These are phyloP conservation scores for Xylaria sp. DNA, from an alignment of 2,329 filamentous ascomycete genomes.

Conservation along the genomic window DNA sequence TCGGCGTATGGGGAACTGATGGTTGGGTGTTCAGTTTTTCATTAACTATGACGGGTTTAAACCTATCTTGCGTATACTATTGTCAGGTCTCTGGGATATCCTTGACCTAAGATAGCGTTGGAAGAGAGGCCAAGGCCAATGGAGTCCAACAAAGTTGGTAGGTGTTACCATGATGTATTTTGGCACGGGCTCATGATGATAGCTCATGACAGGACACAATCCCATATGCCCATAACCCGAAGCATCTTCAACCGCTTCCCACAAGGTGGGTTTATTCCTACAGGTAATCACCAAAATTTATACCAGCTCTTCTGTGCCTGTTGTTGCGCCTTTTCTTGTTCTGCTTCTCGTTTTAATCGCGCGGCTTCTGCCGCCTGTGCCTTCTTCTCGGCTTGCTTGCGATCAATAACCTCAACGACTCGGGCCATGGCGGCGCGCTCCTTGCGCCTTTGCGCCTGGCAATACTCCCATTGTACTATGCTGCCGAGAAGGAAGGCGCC, in stretches of 20 bases:
- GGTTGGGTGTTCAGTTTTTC: neutral
- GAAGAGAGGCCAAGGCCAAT: conserved; percentile 1
- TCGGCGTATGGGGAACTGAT: conserved; percentile 17
- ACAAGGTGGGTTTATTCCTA: conserved; percentile 18
- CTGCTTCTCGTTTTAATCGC: conserved; percentile 56
- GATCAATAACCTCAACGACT: conserved; percentile 83
- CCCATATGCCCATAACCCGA: conserved; percentile 38
- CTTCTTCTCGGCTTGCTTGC: conserved; percentile 73
- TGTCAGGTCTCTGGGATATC: conserved; percentile 26
- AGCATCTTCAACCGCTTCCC: conserved; percentile 23
- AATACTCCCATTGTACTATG: conserved; percentile 84
- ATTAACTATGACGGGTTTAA: neutral
- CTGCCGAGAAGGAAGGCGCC: conserved; percentile 77
- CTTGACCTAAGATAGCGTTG: conserved; percentile 9
- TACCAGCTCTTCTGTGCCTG: conserved; percentile 61
- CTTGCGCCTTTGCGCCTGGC: conserved; percentile 76
- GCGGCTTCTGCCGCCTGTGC: conserved; percentile 55
- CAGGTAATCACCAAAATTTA: conserved; percentile 62
- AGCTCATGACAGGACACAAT: conserved; percentile 29
- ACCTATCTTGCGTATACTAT: conserved; percentile 23
- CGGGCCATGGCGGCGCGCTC: conserved; percentile 87
- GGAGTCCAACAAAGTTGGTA: conserved; percentile 15
- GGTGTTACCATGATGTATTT: conserved; percentile 25
- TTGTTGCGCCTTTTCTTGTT: conserved; percentile 51
- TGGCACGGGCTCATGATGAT: conserved; percentile 28